These are phyloP conservation scores for Dactylellina leptospora DNA, from an alignment of 2,329 filamentous ascomycete species.

Conservation along the genomic window DNA sequence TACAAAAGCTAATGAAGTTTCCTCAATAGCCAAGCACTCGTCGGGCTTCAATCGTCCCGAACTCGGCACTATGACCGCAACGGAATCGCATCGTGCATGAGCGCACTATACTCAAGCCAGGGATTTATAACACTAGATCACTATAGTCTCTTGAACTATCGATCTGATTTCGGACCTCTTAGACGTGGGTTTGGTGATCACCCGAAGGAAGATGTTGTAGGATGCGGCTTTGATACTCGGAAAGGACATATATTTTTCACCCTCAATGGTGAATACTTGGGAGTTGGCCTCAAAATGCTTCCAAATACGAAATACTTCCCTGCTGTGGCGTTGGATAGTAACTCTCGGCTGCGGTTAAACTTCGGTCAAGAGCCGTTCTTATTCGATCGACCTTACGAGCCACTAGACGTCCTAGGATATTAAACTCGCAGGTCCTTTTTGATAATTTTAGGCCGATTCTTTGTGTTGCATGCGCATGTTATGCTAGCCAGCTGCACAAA, in stretches of 20 bases:
- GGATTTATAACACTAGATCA: background rate
- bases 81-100: background rate
- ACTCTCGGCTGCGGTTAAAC: conserved; percentile 2
- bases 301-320: conserved; percentile 9
- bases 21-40: too few relatives aligned
- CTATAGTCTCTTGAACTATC: background rate
- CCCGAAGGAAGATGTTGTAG: background rate
- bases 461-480: too few relatives aligned
- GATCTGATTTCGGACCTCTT: background rate
- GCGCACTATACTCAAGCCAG: background rate
- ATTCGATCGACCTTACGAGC: background rate
- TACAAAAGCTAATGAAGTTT: too few relatives aligned
- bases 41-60: background rate
- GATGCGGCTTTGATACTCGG: conserved; percentile 10
- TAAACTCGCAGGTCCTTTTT: too few relatives aligned
- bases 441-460: too few relatives aligned
- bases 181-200: background rate
- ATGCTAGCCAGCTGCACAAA: too few relatives aligned
- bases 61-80: background rate
- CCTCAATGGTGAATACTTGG: conserved; percentile 14
- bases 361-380: background rate
- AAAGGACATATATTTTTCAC: conserved; percentile 23
- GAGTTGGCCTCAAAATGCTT: background rate
- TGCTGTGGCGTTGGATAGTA: background rate
- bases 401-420: background rate